Evolutionary conservation across 1,139 yeast genomes (phyloP).

Genomic region (Candida pseudoviswanathii): DNA sequence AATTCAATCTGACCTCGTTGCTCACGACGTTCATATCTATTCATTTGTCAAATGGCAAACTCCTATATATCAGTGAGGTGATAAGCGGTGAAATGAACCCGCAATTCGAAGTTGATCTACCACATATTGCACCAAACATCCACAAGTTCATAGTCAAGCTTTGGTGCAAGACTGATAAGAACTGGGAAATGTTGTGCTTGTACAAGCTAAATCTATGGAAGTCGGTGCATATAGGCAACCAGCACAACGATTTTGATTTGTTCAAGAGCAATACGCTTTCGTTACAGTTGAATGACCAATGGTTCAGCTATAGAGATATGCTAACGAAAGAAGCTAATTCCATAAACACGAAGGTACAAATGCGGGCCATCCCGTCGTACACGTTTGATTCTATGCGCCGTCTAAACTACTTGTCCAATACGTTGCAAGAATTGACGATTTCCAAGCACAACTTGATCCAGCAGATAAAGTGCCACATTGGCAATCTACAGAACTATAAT

Average conservation of each 20-base stretch:
- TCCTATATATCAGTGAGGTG: conserved; percentile 42
- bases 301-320: conserved; percentile 23
- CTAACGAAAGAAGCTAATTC: background rate
- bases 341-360: background rate
- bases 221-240: conserved; percentile 18
- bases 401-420: conserved; percentile 29
- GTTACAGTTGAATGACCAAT: conserved; percentile 24
- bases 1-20: conserved; percentile 18
- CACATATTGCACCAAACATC: conserved; percentile 20
- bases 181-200: conserved; percentile 26
- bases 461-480: conserved; percentile 20
- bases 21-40: conserved; percentile 33
- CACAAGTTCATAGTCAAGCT: conserved; percentile 24
- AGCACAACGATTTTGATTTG: conserved; percentile 17
- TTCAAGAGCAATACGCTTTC: conserved; percentile 30
- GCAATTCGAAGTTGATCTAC: conserved; percentile 32
- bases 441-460: conserved; percentile 22
- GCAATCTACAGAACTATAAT: conserved; percentile 14
- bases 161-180: conserved; percentile 21
- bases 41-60: conserved; percentile 22
- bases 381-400: conserved; percentile 40
- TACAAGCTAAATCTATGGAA: conserved; percentile 25
- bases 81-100: conserved; percentile 28
- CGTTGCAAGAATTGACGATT: conserved; percentile 32
- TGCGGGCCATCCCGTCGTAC: conserved; percentile 25